These are phyloP conservation scores for Rhododendron mucronatum DNA, from an alignment of 148 eudicot genomes.

Conservation along the genomic window DNA sequence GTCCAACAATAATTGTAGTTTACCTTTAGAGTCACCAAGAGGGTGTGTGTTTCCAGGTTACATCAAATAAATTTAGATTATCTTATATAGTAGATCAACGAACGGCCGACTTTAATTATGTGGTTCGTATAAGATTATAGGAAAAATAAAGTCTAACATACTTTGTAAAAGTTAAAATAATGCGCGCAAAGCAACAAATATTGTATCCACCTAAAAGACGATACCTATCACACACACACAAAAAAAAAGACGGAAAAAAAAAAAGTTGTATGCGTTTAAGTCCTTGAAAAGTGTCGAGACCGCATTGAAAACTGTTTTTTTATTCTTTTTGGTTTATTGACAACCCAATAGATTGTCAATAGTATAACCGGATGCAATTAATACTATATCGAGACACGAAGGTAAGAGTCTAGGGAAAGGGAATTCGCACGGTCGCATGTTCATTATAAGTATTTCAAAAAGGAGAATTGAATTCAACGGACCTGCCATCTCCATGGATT, in stretches of 20 bases:
- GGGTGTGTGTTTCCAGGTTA: not conserved
- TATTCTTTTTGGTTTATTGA: too few species aligned
- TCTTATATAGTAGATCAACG: too few species aligned
- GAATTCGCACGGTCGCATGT: not conserved
- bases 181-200: not conserved
- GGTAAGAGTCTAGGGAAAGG: not conserved
- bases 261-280: too few species aligned
- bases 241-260: too few species aligned
- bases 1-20: not conserved
- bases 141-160: not conserved
- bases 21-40: not conserved
- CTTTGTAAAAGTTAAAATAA: not conserved
- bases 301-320: too few species aligned
- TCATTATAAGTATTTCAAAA: not conserved
- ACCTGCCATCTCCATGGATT: conserved; percentile 99
- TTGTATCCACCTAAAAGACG: too few species aligned
- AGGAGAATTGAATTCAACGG: not conserved
- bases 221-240: too few species aligned
- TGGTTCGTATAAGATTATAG: not conserved
- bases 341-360: too few species aligned
- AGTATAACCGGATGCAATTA: not conserved
- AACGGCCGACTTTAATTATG: not conserved
- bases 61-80: too few species aligned
- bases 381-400: not conserved
- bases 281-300: not conserved